A percentile compares a stretch with the other conserved stretches of the same genome.
These are phyloP conservation scores for Ogataea methylovora DNA, from an alignment of 805 yeast species.

Conservation along the genomic window DNA sequence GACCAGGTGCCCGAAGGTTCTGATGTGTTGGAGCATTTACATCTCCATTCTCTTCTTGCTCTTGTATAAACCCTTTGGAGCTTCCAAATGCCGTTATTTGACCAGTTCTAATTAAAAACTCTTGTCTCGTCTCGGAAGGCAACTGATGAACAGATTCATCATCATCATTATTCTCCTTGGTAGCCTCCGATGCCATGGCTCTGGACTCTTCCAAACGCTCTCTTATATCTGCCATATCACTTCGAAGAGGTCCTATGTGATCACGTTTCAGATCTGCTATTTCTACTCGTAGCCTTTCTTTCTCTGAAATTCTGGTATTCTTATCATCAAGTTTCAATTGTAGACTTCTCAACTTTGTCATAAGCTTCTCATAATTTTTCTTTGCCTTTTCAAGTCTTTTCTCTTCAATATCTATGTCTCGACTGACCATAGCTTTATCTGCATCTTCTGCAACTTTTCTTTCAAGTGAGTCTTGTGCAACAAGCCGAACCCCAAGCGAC, in stretches of 20 bases:
- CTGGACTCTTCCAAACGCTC: conserved; percentile 26
- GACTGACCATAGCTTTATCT: conserved; percentile 46
- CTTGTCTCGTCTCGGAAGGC: conserved; percentile 74
- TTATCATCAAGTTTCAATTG: conserved; percentile 42
- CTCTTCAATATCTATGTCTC: conserved; percentile 66
- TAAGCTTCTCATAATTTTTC: conserved; percentile 36
- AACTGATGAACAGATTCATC: conserved; percentile 29
- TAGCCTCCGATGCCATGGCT: conserved; percentile 6
- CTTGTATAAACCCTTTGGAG: conserved; percentile 46
- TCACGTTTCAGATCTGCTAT: conserved; percentile 39
- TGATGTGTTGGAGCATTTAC: conserved; percentile 29
- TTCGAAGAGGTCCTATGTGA: conserved; percentile 45
- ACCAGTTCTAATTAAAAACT: conserved; percentile 80
- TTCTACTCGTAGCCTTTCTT: conserved; percentile 46
- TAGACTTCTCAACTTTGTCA: conserved; percentile 37
- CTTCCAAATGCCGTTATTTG: conserved; percentile 90
- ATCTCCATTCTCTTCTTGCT: conserved; percentile 19
- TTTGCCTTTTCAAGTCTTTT: conserved; percentile 66
- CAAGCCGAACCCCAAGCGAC: conserved; percentile 46
- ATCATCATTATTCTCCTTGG: conserved; percentile 7
- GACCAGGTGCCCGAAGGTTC: conserved; percentile 44
- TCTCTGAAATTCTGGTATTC: conserved; percentile 57
- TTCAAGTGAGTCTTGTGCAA: conserved; percentile 81
- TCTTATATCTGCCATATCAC: conserved; percentile 59
- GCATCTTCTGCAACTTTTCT: conserved; percentile 64